Conservation (phyloP, 75 land plant species). For the Cunninghamia lanceolata region DNA sequence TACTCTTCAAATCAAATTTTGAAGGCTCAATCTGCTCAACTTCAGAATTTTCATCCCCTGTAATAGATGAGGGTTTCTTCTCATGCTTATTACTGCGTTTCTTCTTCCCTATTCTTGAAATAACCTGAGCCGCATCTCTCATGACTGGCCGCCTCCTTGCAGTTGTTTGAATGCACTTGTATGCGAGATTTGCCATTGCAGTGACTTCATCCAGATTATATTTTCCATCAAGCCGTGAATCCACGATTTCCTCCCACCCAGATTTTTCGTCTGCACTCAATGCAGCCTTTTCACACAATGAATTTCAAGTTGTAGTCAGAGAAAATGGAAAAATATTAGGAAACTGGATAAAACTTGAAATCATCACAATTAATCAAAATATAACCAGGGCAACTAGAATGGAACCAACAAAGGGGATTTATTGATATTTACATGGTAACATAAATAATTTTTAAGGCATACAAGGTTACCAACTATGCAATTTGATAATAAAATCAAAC, state of each 20-base stretch:
- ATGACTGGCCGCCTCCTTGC: constrained; percentile 79
- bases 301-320: constrained; percentile 1
- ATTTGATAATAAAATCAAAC: neutral
- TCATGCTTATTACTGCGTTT: constrained; percentile 24
- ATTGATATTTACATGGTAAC: neutral
- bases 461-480: neutral
- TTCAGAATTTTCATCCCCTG: constrained; percentile 17
- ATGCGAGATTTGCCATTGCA: constrained; percentile 57
- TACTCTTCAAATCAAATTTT: constrained; percentile 44
- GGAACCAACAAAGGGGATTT: neutral
- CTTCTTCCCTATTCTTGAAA: constrained; percentile 48
- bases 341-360: neutral
- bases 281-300: constrained; percentile 48
- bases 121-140: constrained; percentile 63
- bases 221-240: constrained; percentile 53
- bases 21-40: constrained; percentile 40
- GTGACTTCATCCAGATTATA: constrained; percentile 62
- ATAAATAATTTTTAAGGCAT: neutral
- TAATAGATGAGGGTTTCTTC: constrained; percentile 29
- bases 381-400: neutral
- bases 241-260: constrained; percentile 84
- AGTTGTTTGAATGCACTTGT: constrained; percentile 54
- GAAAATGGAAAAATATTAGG: neutral
- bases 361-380: neutral
- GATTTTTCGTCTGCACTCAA: constrained; percentile 62